Percentiles rank a stretch among this genome's conserved stretches.
Evolutionary conservation across 805 yeast species (phyloP).

Genomic region (Yarrowia sp.): DNA sequence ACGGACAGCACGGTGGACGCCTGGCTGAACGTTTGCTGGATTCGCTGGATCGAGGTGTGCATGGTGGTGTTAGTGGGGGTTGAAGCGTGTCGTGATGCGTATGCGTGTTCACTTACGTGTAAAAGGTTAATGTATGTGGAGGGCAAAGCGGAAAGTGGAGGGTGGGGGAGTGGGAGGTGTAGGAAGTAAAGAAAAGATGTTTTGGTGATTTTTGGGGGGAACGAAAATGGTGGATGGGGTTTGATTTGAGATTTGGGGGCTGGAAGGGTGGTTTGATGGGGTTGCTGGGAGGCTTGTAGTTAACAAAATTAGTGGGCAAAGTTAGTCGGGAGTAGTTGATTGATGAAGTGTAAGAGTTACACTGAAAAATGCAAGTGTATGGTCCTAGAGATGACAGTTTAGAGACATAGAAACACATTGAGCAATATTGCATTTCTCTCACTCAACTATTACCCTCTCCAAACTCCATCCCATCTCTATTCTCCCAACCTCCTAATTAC

Average conservation of each 20-base stretch:
- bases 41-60: constrained; percentile 40
- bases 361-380: too few species aligned
- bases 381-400: too few species aligned
- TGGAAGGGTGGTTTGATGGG: too few species aligned
- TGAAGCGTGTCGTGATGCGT: background rate
- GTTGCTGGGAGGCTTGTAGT: too few species aligned
- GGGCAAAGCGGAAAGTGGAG: background rate
- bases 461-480: too few species aligned
- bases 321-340: too few species aligned
- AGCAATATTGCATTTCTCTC: too few species aligned
- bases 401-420: too few species aligned
- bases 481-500: too few species aligned
- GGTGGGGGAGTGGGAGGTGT: background rate
- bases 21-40: constrained; percentile 39
- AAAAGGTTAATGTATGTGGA: background rate
- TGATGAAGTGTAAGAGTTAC: too few species aligned
- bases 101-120: constrained; percentile 9
- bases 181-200: background rate
- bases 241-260: background rate
- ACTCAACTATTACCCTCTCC: too few species aligned
- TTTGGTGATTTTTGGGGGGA: background rate
- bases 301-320: too few species aligned
- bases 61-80: constrained; percentile 29
- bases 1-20: constrained; percentile 38
- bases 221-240: background rate